Conservation (phyloP, 2,329 filamentous ascomycete genomes). For the Hawksworthiomyces lignivorus region DNA sequence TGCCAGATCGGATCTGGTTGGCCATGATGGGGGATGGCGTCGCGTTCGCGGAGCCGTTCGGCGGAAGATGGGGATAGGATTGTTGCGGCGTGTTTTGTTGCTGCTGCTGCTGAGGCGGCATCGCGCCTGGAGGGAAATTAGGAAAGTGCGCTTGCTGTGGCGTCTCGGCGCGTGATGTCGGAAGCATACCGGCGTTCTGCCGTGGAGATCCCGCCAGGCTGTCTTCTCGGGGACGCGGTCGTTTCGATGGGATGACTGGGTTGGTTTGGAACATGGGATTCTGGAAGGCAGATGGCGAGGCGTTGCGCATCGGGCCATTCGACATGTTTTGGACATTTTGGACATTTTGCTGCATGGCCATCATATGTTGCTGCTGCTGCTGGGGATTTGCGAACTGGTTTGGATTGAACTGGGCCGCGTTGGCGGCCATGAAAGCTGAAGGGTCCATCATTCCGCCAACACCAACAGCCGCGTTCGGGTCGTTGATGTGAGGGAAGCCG, state of each 20-base stretch:
- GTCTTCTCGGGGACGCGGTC: slow-evolving; percentile 73
- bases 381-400: slow-evolving; percentile 49
- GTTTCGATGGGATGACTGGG: slow-evolving; percentile 82
- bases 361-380: too few species aligned
- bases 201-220: slow-evolving; percentile 75
- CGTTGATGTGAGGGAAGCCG: slow-evolving; percentile 57
- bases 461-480: slow-evolving; percentile 42
- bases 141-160: slow-evolving; percentile 71
- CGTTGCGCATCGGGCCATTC: slow-evolving; percentile 79
- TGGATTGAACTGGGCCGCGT: slow-evolving; percentile 52
- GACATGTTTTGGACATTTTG: slow-evolving; percentile 16
- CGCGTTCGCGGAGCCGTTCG: slow-evolving; percentile 71
- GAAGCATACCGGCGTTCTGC: slow-evolving; percentile 64
- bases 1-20: slow-evolving; percentile 65
- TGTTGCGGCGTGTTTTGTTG: slow-evolving; percentile 58
- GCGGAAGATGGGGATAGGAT: slow-evolving; percentile 75
- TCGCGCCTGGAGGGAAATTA: slow-evolving; percentile 59
- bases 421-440: slow-evolving; percentile 55
- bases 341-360: slow-evolving; percentile 53
- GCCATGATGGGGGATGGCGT: slow-evolving; percentile 91
- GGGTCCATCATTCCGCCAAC: slow-evolving; percentile 57
- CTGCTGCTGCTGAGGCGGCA: slow-evolving; percentile 40
- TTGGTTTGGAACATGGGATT: slow-evolving; percentile 77
- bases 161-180: slow-evolving; percentile 84
- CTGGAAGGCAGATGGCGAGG: slow-evolving; percentile 64